Conservation (phyloP, 257 asterid genomes). For the Solanum bulbocastanum region DNA sequence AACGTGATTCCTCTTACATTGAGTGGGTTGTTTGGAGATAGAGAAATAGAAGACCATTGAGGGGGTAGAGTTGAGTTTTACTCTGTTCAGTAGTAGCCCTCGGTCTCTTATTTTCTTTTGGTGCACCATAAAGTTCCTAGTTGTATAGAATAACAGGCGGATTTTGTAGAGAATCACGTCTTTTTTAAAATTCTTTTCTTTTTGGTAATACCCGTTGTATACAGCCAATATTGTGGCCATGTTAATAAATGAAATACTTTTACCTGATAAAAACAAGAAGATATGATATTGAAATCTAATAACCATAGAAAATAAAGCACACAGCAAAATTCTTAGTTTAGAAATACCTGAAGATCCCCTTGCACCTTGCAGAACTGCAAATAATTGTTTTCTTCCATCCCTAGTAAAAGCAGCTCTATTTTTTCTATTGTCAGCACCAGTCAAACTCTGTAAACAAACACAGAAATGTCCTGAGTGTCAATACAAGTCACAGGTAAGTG, state of each 20-base stretch:
- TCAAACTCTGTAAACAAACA: conserved; percentile 52
- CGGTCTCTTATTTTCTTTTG: not conserved
- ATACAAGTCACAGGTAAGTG: not conserved
- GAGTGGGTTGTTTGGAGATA: not conserved
- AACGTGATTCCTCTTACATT: not conserved
- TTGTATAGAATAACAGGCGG: not conserved
- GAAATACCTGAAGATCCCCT: conserved; percentile 95
- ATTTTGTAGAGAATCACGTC: not conserved
- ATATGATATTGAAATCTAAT: not conserved
- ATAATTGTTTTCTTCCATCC: conserved; percentile 94
- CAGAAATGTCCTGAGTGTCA: not conserved
- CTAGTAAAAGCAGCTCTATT: conserved; percentile 84
- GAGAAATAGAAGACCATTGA: not conserved
- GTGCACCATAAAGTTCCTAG: not conserved
- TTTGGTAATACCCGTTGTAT: not conserved
- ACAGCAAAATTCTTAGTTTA: not conserved
- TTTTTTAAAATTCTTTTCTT: not conserved
- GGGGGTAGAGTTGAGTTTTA: not conserved
- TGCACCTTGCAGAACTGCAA: conserved; percentile 96
- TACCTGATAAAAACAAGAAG: not conserved
- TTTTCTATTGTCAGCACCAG: conserved; percentile 75
- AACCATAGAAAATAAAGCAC: conserved; percentile 3
- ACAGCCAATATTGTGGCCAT: not conserved
- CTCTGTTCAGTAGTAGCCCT: not conserved
- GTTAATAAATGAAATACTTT: not conserved